phyloP scores from a whole-genome alignment of 2,329 filamentous ascomycete species.

The Camillea tinctor region DNA sequence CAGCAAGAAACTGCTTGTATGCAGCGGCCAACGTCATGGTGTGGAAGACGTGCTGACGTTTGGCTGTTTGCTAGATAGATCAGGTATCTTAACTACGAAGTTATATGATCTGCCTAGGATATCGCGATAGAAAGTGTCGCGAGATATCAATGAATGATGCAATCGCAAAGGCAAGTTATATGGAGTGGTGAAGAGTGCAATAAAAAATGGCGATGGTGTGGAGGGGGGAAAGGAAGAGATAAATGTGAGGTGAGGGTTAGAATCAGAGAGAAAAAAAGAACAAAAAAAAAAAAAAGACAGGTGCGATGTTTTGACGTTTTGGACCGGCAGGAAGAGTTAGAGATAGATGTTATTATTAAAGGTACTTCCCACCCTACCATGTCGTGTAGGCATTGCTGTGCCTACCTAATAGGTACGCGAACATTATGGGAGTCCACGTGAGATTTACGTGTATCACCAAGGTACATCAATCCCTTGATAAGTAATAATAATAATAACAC shows the following conservation, averaged over 20 bases:
- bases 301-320: constrained; percentile 1
- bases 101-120: background rate
- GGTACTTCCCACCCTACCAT: background rate
- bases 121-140: background rate
- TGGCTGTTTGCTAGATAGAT: background rate
- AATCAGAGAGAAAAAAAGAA: background rate
- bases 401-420: background rate
- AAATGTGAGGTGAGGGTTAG: background rate
- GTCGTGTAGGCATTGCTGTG: background rate
- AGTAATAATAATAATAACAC: background rate
- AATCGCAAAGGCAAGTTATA: background rate
- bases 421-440: background rate
- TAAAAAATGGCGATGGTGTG: background rate
- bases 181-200: background rate
- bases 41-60: constrained; percentile 2
- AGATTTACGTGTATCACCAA: background rate
- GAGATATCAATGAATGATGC: background rate
- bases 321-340: constrained; percentile 6
- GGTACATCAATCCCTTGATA: background rate
- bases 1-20: constrained; percentile 72
- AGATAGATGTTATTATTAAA: constrained; percentile 8
- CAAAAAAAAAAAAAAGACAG: background rate
- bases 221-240: constrained; percentile 1
- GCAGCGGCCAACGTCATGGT: constrained; percentile 50
- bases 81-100: background rate